A percentile compares a stretch with the other conserved stretches of the same genome.
Conservation (phyloP, 176 grass and related monocot species). For the Guadua angustifolia region DNA sequence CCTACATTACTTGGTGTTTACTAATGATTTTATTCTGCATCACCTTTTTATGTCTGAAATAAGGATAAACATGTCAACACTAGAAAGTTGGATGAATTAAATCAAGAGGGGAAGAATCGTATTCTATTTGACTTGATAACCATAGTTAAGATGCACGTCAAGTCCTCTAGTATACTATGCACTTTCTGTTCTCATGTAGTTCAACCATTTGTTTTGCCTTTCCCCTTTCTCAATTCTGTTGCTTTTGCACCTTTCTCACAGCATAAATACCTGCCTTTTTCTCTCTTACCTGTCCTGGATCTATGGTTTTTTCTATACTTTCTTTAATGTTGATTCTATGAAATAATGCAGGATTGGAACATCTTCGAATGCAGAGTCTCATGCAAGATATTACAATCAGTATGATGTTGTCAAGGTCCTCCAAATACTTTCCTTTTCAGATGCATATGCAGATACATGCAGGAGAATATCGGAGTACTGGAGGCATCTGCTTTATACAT, state of each 20-base stretch:
- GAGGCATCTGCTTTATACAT: conserved; percentile 55
- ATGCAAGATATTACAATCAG: conserved; percentile 81
- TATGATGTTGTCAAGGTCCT: conserved; percentile 75
- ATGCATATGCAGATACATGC: conserved; percentile 72
- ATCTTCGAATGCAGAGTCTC: conserved; percentile 55
- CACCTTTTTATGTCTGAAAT: background rate
- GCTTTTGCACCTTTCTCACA: conserved; percentile 21
- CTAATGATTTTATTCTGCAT: conserved; percentile 26
- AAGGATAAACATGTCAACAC: conserved; percentile 14
- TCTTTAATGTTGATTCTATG: conserved; percentile 25
- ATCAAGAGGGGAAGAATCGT: background rate
- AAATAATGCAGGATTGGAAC: conserved; percentile 64
- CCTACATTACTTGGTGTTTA: conserved; percentile 13
- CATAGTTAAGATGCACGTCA: background rate
- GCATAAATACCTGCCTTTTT: background rate
- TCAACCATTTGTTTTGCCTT: background rate
- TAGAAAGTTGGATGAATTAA: conserved; percentile 12
- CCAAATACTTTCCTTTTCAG: conserved; percentile 50
- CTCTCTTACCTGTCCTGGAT: conserved; percentile 5
- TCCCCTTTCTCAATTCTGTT: background rate
- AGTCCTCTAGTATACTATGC: background rate
- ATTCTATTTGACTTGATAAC: conserved; percentile 23
- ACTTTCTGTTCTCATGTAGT: background rate
- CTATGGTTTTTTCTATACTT: conserved; percentile 14
- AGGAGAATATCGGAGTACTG: conserved; percentile 70